A percentile compares a stretch with the other conserved stretches of the same genome.
These are phyloP conservation scores for Leishmania lainsoni DNA, from an alignment of 208 protist species.

Conservation along the genomic window DNA sequence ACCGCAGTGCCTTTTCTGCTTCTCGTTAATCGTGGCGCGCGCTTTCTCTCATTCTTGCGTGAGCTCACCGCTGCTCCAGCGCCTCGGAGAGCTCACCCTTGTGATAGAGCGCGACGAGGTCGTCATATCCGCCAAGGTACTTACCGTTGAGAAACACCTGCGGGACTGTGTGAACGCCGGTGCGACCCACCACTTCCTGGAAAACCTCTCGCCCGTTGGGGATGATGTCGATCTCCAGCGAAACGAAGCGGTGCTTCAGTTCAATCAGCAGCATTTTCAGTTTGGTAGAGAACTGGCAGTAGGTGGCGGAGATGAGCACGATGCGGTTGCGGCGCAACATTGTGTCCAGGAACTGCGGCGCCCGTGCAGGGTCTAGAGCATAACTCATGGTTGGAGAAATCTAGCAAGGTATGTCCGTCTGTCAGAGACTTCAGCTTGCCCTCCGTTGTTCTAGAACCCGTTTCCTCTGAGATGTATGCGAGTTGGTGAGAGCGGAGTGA, in stretches of 20 bases:
- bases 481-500: neutral
- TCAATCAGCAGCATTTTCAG: conserved; percentile 87
- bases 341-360: conserved; percentile 79
- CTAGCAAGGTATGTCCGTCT: neutral
- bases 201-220: conserved; percentile 87
- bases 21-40: neutral
- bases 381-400: conserved; percentile 35
- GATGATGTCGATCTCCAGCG: conserved; percentile 89
- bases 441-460: neutral
- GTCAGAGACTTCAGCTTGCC: neutral
- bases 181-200: conserved; percentile 69
- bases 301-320: conserved; percentile 88
- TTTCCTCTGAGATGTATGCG: neutral
- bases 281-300: conserved; percentile 86
- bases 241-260: conserved; percentile 81
- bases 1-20: neutral
- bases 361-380: conserved; percentile 57
- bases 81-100: conserved; percentile 55
- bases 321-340: conserved; percentile 81
- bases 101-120: conserved; percentile 71
- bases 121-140: conserved; percentile 88
- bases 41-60: neutral
- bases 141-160: conserved; percentile 84
- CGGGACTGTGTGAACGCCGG: conserved; percentile 79
- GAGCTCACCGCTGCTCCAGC: conserved; percentile 53